phyloP scores from a whole-genome alignment of 1,284 basidiomycete species.

The Amylostereum areolatum region DNA sequence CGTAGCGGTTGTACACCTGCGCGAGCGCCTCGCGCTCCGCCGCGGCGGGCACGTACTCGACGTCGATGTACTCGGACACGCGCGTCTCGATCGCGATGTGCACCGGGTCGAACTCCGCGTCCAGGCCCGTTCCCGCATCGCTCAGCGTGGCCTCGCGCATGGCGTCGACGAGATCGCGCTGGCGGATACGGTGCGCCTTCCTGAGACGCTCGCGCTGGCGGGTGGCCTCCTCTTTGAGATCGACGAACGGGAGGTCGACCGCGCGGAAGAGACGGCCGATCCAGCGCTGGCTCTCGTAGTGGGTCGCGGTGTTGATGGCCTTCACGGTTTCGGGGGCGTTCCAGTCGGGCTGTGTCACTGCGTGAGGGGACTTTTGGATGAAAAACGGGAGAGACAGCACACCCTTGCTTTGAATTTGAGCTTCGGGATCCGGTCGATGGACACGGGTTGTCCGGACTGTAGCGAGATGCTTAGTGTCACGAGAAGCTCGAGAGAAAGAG shows the following conservation, averaged over 20 bases:
- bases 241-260: conserved; percentile 44
- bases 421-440: conserved; percentile 40
- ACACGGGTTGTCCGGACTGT: conserved; percentile 47
- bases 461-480: no score
- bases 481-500: background rate
- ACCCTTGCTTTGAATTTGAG: conserved; percentile 23
- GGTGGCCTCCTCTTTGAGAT: conserved; percentile 13
- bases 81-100: conserved; percentile 15
- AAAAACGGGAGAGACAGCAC: no score
- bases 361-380: no score
- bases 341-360: conserved; percentile 49
- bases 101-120: conserved; percentile 10
- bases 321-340: conserved; percentile 53
- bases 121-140: background rate
- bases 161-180: no score
- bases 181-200: conserved; percentile 20
- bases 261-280: conserved; percentile 54
- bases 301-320: conserved; percentile 24
- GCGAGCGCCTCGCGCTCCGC: background rate
- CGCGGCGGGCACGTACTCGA: conserved; percentile 4
- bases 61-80: conserved; percentile 20
- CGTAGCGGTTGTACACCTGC: conserved; percentile 8
- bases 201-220: conserved; percentile 12
- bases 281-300: conserved; percentile 44
- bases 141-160: no score